Conservation (phyloP, 805 yeast species). For the Lipomyces starkeyi region DNA sequence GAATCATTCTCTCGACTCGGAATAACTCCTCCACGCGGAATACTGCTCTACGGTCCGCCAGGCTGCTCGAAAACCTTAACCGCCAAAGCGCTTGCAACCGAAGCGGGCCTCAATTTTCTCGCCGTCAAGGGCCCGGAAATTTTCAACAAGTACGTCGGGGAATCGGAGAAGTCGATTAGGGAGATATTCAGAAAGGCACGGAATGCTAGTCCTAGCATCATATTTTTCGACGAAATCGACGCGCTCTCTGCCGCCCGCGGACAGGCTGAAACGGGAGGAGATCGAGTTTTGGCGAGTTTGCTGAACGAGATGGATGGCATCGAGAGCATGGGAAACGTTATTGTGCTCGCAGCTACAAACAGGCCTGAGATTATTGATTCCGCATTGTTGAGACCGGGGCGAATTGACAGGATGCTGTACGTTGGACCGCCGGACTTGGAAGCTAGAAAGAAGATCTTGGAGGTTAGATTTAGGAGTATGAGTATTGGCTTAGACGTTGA, state of each 20-base stretch:
- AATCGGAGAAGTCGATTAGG: constrained; percentile 89
- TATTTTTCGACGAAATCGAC: constrained; percentile 96
- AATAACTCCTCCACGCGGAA: constrained; percentile 89
- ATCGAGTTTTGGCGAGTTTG: constrained; percentile 85
- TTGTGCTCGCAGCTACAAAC: constrained; percentile 94
- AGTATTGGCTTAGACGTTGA: constrained; percentile 57
- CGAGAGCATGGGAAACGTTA: constrained; percentile 91
- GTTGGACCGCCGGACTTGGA: constrained; percentile 88
- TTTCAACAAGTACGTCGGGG: constrained; percentile 94
- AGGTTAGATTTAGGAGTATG: constrained; percentile 72
- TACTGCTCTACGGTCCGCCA: constrained; percentile 94
- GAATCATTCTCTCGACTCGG: constrained; percentile 80
- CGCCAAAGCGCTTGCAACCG: constrained; percentile 95
- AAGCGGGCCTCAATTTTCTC: constrained; percentile 88
- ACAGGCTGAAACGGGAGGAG: constrained; percentile 65
- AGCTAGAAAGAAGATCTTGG: constrained; percentile 79
- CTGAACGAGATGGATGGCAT: constrained; percentile 97
- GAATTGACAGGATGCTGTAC: constrained; percentile 90
- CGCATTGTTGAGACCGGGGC: constrained; percentile 92
- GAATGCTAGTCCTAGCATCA: constrained; percentile 92
- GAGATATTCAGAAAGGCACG: constrained; percentile 92
- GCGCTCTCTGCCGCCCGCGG: constrained; percentile 81
- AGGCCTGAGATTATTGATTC: constrained; percentile 93
- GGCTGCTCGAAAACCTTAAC: constrained; percentile 96
- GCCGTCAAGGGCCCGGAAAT: constrained; percentile 98